Conservation (phyloP, 768 basidiomycete species). For the Lactifluus pinguis region DNA sequence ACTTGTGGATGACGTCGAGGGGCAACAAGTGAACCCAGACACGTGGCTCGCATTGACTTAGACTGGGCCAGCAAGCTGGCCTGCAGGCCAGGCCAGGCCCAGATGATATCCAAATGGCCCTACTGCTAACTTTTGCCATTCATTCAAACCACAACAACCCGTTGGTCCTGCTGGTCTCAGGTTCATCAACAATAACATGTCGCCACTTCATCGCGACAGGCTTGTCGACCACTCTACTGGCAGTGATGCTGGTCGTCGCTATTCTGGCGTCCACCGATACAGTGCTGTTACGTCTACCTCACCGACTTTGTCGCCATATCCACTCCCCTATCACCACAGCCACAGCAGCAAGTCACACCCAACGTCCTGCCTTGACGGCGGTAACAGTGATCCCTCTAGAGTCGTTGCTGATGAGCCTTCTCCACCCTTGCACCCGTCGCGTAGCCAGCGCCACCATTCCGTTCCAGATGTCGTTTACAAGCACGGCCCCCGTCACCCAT, state of each 20-base stretch:
- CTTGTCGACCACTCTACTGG: background rate
- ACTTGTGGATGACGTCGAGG: background rate
- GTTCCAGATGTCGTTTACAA: slow-evolving; percentile 3
- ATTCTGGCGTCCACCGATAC: background rate
- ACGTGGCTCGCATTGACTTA: background rate
- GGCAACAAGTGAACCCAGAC: background rate
- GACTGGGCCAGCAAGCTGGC: background rate
- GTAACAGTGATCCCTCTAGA: background rate
- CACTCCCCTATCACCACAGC: slow-evolving; percentile 8
- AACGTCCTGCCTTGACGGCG: background rate
- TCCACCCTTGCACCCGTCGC: background rate
- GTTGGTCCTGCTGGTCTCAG: slow-evolving; percentile 2
- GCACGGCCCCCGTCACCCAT: slow-evolving; percentile 5
- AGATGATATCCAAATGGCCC: background rate
- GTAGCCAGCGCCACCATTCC: slow-evolving; percentile 1
- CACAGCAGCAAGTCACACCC: background rate
- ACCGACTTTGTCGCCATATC: slow-evolving; percentile 2
- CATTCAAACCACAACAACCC: background rate
- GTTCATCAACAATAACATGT: background rate
- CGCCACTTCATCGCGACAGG: background rate
- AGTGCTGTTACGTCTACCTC: no score
- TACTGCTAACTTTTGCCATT: no score
- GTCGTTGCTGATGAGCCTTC: background rate
- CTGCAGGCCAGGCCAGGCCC: background rate
- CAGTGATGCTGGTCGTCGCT: slow-evolving; percentile 7